phyloP scores from a whole-genome alignment of 441 rosid species.

The Erodium chrysanthum region DNA sequence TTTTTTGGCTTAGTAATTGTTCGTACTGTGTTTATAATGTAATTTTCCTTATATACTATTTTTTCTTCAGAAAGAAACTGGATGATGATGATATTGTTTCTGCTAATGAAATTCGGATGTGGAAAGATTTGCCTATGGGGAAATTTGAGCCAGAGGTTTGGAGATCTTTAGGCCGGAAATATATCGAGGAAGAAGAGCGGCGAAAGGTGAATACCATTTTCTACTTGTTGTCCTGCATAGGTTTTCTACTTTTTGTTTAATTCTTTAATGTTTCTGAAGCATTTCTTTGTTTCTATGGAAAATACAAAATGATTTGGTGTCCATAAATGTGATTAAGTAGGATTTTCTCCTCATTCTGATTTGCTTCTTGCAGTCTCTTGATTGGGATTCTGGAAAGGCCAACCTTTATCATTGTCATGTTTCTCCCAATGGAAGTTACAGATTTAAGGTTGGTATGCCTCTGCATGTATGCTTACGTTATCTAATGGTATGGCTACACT shows the following conservation, averaged over 20 bases:
- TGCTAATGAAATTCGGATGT: conserved; percentile 31
- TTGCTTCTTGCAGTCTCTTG: conserved; percentile 29
- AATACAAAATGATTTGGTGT: not conserved
- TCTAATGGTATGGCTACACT: too few relatives aligned
- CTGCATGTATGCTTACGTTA: not conserved
- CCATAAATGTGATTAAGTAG: not conserved
- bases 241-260: not conserved
- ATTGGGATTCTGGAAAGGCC: conserved; percentile 44
- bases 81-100: conserved; percentile 23
- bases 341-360: not conserved
- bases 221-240: not conserved
- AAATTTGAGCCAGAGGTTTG: conserved; percentile 48
- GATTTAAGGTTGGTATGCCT: conserved; percentile 49
- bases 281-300: not conserved
- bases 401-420: conserved; percentile 49
- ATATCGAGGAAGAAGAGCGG: conserved; percentile 30
- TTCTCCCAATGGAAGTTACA: conserved; percentile 27
- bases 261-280: not conserved
- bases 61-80: conserved; percentile 27
- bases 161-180: conserved; percentile 24
- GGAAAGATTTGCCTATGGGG: conserved; percentile 37
- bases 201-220: conserved; percentile 25
- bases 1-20: not conserved
- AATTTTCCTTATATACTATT: not conserved
- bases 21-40: not conserved